phyloP scores from a whole-genome alignment of 495 filamentous ascomycete species.

The Lepraria neglecta region DNA sequence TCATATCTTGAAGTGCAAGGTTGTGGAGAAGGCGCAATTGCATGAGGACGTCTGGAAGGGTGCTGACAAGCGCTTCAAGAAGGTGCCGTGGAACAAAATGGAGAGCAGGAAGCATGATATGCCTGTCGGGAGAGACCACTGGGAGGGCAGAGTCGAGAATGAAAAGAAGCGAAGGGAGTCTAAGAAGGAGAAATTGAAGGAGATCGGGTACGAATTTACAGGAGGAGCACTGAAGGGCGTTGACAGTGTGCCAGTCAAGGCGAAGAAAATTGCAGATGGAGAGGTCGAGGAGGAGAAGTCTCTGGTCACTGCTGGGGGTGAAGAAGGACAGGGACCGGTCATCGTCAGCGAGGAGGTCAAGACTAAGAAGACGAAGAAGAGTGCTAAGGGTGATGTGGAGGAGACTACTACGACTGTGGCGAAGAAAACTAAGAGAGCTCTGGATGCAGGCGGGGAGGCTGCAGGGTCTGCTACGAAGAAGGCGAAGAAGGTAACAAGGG shows the following conservation, averaged over 20 bases:
- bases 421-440: conserved; percentile 27
- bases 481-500: conserved; percentile 34
- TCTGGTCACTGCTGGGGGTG: conserved; percentile 24
- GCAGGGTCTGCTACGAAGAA: conserved; percentile 19
- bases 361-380: conserved; percentile 32
- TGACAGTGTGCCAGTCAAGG: conserved; percentile 47
- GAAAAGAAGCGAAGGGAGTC: conserved; percentile 61
- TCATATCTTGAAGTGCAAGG: conserved; percentile 81
- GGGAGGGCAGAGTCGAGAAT: conserved; percentile 62
- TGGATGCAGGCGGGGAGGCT: conserved; percentile 13
- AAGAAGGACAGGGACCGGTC: conserved; percentile 32
- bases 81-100: conserved; percentile 75
- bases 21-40: conserved; percentile 66
- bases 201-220: conserved; percentile 77
- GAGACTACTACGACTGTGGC: conserved; percentile 20
- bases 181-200: conserved; percentile 69
- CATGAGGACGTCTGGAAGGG: conserved; percentile 80
- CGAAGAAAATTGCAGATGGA: conserved; percentile 4
- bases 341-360: conserved; percentile 24
- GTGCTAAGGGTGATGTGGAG: conserved; percentile 35
- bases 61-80: conserved; percentile 81
- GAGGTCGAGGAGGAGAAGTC: conserved; percentile 30
- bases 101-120: conserved; percentile 65
- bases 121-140: conserved; percentile 62
- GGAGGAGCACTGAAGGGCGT: conserved; percentile 65